These are phyloP conservation scores for Mucor ambiguus DNA, from an alignment of 371 early-diverging fungal genomes.

Conservation along the genomic window DNA sequence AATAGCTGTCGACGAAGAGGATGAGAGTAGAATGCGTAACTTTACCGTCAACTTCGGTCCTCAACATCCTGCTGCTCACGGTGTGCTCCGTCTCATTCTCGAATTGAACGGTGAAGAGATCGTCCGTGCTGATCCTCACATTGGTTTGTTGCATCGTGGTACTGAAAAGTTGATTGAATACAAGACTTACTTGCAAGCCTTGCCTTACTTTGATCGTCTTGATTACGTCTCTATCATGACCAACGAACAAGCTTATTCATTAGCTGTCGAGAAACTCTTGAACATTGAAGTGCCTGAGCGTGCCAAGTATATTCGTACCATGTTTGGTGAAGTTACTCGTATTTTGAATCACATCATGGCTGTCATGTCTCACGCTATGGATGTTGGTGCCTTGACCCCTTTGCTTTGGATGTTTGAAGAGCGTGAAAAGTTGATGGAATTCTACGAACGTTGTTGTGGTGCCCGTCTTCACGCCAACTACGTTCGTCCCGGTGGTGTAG, in stretches of 20 bases:
- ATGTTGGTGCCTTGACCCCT: conserved; percentile 97
- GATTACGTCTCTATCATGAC: conserved; percentile 99
- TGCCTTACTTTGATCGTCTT: conserved; percentile 98
- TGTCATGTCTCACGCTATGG: conserved; percentile 94
- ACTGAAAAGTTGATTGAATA: conserved; percentile 99
- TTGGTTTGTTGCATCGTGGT: conserved; percentile 96
- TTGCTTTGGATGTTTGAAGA: conserved; percentile 99
- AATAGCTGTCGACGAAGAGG: conserved; percentile 49
- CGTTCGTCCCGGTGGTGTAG: conserved; percentile 96
- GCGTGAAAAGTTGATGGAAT: conserved; percentile 98
- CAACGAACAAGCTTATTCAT: conserved; percentile 92
- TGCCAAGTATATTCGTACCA: conserved; percentile 95
- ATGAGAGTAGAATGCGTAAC: conserved; percentile 66
- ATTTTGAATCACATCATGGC: conserved; percentile 98
- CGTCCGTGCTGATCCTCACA: conserved; percentile 94
- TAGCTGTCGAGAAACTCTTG: conserved; percentile 96
- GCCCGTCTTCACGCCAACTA: conserved; percentile 98
- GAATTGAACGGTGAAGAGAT: conserved; percentile 95
- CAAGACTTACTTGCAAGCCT: conserved; percentile 95
- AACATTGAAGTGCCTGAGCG: conserved; percentile 96
- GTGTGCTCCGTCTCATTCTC: conserved; percentile 95
- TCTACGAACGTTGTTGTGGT: conserved; percentile 97
- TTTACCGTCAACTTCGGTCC: conserved; percentile 98
- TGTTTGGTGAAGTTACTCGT: conserved; percentile 98
- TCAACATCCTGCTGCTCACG: conserved; percentile 99